Conservation (phyloP, 495 filamentous ascomycete species). For the Aspergillus ostianus region DNA sequence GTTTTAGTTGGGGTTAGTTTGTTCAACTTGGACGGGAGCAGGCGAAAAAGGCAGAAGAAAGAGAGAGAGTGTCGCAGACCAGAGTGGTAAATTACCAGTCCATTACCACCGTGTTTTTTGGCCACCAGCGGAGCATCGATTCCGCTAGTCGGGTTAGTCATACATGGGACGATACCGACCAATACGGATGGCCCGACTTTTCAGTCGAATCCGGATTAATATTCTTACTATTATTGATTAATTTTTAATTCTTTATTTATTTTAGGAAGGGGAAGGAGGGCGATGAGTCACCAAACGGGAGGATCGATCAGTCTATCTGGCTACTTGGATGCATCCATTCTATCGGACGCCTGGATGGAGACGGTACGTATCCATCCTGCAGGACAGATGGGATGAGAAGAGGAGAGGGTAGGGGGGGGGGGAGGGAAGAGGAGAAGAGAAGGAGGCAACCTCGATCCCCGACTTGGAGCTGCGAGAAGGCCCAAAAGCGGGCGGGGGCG, state of each 20-base stretch:
- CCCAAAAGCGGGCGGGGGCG: conserved; percentile 24
- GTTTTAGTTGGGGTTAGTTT: neutral
- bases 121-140: conserved; percentile 11
- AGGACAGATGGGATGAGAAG: neutral
- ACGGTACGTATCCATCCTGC: neutral
- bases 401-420: neutral
- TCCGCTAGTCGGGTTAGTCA: conserved; percentile 12
- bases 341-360: neutral
- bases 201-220: neutral
- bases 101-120: conserved; percentile 8
- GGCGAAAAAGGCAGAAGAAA: neutral
- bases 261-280: neutral
- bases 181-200: neutral
- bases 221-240: neutral
- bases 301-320: neutral
- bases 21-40: neutral
- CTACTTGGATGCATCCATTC: too few species aligned
- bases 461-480: conserved; percentile 20
- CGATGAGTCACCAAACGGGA: neutral
- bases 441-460: conserved; percentile 8
- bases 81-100: conserved; percentile 10
- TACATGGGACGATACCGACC: conserved; percentile 2
- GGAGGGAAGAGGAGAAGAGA: neutral
- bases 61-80: neutral
- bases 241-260: neutral